phyloP scores from a whole-genome alignment of 257 asterid genomes.

The Lavandula angustifolia region DNA sequence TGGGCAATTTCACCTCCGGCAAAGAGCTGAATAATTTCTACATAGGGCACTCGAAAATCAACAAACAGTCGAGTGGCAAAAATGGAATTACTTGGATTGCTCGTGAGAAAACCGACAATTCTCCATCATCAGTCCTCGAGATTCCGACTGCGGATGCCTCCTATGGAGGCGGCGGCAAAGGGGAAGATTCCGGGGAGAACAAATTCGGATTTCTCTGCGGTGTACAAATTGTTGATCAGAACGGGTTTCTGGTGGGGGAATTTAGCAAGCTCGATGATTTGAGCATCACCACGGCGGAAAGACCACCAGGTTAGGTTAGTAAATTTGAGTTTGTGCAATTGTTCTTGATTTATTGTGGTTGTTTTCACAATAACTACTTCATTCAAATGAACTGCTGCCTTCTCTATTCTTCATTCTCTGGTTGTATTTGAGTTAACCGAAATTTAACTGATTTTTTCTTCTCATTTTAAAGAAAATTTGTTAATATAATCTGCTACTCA shows the following conservation, averaged over 20 bases:
- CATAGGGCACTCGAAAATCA: too few species aligned
- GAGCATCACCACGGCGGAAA: constrained; percentile 33
- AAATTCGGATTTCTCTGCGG: constrained; percentile 35
- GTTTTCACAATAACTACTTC: too few species aligned
- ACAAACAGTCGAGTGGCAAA: background rate
- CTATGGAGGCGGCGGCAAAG: constrained; percentile 28
- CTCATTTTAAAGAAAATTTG: too few species aligned
- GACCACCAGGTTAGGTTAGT: background rate
- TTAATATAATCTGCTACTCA: too few species aligned
- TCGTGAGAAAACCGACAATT: constrained; percentile 23
- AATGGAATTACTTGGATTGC: constrained; percentile 18
- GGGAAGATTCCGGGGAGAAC: background rate
- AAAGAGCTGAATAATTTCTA: too few species aligned
- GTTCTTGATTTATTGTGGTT: background rate
- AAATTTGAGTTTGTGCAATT: background rate
- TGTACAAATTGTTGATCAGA: constrained; percentile 32
- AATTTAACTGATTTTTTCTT: too few species aligned
- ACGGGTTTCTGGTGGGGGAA: constrained; percentile 44
- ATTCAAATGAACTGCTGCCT: too few species aligned
- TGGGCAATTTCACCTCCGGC: too few species aligned
- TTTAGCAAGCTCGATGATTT: constrained; percentile 46
- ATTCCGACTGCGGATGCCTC: constrained; percentile 23
- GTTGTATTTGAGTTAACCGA: too few species aligned
- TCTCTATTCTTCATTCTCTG: too few species aligned
- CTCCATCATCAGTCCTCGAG: constrained; percentile 38